A percentile compares a stretch with the other conserved stretches of the same genome.
These are phyloP conservation scores for Lactuca saligna DNA, from an alignment of 129 eudicot genomes.

Conservation along the genomic window DNA sequence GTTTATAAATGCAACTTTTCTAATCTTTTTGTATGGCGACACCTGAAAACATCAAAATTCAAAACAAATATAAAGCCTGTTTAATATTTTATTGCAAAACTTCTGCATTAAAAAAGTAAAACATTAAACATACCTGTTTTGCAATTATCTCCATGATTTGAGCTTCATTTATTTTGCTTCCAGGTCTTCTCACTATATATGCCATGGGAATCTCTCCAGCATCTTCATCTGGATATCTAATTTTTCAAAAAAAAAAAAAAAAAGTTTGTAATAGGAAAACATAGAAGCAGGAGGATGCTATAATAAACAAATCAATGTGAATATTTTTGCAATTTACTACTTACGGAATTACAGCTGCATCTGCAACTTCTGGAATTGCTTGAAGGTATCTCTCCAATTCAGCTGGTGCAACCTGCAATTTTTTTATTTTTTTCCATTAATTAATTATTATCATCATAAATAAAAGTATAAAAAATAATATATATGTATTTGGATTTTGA, in stretches of 20 bases:
- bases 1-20: conserved; percentile 68
- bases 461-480: no score
- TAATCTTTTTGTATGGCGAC: conserved; percentile 84
- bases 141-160: conserved; percentile 83
- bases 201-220: conserved; percentile 98
- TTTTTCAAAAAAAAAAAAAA: no score
- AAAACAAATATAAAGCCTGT: not conserved
- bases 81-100: not conserved
- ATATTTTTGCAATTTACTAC: not conserved
- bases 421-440: not conserved
- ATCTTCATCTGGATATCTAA: conserved; percentile 85
- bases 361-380: conserved; percentile 71
- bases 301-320: no score
- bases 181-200: conserved; percentile 73
- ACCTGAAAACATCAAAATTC: conserved; percentile 51
- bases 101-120: not conserved
- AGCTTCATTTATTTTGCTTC: conserved; percentile 54
- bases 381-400: conserved; percentile 81
- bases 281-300: no score
- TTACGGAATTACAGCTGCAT: conserved; percentile 96
- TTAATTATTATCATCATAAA: conserved; percentile 16
- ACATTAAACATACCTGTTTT: conserved; percentile 55
- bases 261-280: no score
- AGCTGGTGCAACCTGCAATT: conserved; percentile 86
- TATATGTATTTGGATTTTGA: not conserved